Conservation (phyloP, 805 yeast species). For the Kockiozyma suomiensis region DNA sequence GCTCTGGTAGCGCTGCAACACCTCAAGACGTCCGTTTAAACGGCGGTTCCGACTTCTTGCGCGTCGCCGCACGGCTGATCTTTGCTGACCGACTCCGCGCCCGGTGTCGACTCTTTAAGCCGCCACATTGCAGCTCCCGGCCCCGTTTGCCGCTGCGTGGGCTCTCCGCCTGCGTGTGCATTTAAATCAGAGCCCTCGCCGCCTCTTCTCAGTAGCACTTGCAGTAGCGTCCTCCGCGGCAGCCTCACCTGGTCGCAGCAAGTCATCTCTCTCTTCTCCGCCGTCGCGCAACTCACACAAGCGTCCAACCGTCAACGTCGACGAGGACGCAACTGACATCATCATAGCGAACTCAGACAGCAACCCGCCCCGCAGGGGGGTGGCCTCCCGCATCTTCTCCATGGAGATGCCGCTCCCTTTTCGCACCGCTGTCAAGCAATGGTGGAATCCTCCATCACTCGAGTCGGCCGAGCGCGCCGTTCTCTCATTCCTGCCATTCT, state of each 20-base stretch:
- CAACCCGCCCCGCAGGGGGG: slow-evolving; percentile 19
- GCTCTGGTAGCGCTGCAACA: background rate
- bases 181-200: background rate
- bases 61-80: slow-evolving; percentile 2
- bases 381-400: slow-evolving; percentile 12
- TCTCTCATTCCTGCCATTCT: slow-evolving; percentile 58
- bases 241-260: background rate
- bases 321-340: slow-evolving; percentile 14
- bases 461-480: slow-evolving; percentile 52
- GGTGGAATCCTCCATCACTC: slow-evolving; percentile 47
- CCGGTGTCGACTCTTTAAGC: background rate
- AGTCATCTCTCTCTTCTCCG: slow-evolving; percentile 4
- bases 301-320: slow-evolving; percentile 5
- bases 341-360: background rate
- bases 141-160: background rate
- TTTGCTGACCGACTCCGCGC: background rate
- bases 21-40: background rate
- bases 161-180: background rate
- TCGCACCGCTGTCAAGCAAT: slow-evolving; percentile 48
- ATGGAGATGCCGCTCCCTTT: slow-evolving; percentile 44
- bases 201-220: background rate
- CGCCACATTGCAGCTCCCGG: slow-evolving; percentile 2
- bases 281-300: background rate
- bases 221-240: background rate
- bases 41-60: background rate